Base-by-base conservation (phyloP, 2,329 filamentous ascomycete genomes). In the Trichoderma oligosporum region DNA sequence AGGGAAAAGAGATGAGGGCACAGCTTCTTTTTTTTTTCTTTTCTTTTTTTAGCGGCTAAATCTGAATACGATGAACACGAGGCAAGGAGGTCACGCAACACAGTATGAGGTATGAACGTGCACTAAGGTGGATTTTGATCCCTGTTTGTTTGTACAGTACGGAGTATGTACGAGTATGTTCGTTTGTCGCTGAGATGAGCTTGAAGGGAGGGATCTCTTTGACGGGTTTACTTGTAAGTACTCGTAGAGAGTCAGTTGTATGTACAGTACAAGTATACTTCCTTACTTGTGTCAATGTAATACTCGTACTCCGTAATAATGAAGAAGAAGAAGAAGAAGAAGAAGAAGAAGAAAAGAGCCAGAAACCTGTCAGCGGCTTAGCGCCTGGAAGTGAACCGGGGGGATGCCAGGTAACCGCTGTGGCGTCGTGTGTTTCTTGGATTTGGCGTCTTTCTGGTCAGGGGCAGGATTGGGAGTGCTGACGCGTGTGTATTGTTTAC, bases 1-100 rank as follows among this genome's bases (percentile, higher is more conserved):
- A 42, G 22, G 18, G 14, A 42, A 22, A 16, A 44, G 4, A 24
- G n/a, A n/a, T 35, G n/a, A 12, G 8, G 25, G 2, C 12, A 14
- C 27, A 20, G 24, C 4, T 7, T 27, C 7, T 20, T 14, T 48
- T 27, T 8, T 16, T n/a, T n/a, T n/a, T n/a, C n/a, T 27, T 7
- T 20, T 14, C 36, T 27, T 8, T 16, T 41, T 16, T 14, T 33
- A 22, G 48, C 48, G 49, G 49, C 38, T 54, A 36, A 16, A n/a
- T 53, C n/a, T 24, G 49, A 35, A 53, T 53, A 53, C 49, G 49
- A 53, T 53, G 51, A 45, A 54, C 41, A 54, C 51, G 51, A 54
- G 6, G 27, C 27, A 31, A 31, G 11, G 27, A 31, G 51, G 51
- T 54, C 51, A 54, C 51, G 51, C 27, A 25, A 39, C 29, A 22